phyloP scores from a whole-genome alignment of 805 yeast species.

The Starmerella potacharoeniae region DNA sequence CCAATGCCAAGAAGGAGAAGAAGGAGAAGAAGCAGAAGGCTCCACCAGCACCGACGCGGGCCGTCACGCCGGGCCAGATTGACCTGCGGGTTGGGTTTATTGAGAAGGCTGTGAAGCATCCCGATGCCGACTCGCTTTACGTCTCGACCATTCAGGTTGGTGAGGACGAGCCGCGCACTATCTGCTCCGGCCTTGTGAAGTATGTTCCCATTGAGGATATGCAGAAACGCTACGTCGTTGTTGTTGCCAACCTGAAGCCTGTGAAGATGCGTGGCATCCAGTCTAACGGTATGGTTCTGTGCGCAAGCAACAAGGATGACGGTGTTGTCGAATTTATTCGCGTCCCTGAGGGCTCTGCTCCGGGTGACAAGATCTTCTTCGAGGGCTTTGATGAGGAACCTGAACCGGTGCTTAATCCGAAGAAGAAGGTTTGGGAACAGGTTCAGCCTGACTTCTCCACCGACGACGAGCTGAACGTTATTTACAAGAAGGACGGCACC shows the following conservation, averaged over 20 bases:
- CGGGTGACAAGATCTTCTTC: conserved; percentile 95
- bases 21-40: conserved; percentile 44
- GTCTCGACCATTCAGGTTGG: conserved; percentile 96
- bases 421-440: conserved; percentile 96
- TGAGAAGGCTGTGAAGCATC: conserved; percentile 92
- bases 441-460: conserved; percentile 87
- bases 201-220: conserved; percentile 81
- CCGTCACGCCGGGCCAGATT: conserved; percentile 55
- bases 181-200: conserved; percentile 92
- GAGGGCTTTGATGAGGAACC: conserved; percentile 85
- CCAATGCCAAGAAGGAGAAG: conserved; percentile 27
- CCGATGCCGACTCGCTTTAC: conserved; percentile 92
- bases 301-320: conserved; percentile 56
- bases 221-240: conserved; percentile 87
- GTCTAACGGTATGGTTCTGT: conserved; percentile 91
- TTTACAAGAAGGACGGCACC: conserved; percentile 67
- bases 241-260: conserved; percentile 93
- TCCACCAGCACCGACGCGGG: conserved; percentile 36
- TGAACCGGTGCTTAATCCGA: conserved; percentile 86
- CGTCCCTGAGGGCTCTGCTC: conserved; percentile 84
- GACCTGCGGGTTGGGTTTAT: conserved; percentile 94
- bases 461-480: conserved; percentile 59
- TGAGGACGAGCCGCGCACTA: conserved; percentile 94
- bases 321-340: conserved; percentile 76
- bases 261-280: conserved; percentile 96